Evolutionary conservation across 805 yeast species (phyloP), one percentile per base, ranked within the genome.

Genomic region (Teunomyces cretensis): DNA sequence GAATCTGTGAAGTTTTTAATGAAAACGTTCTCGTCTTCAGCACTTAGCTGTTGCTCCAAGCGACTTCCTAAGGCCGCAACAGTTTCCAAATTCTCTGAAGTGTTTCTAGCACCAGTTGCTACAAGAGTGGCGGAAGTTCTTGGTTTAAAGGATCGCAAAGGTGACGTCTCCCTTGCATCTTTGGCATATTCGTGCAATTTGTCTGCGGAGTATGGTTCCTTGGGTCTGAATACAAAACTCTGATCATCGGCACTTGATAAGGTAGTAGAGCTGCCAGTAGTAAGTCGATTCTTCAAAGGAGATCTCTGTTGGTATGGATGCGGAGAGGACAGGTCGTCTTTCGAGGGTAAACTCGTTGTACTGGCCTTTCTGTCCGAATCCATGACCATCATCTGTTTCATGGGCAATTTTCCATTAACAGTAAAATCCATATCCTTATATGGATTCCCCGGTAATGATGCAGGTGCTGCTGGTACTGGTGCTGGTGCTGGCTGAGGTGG

Each of bases 371-470:
- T 46, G 45, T 65, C 67, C n/a, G 57, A 62, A 30, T 53, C 61
- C 67, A 70, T 57, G 6, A 65, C 64, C 44, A 56, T 62, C 76
- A 72, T 71, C 6, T 73, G 74, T 46, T 72, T 72, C 57, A 60
- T 45, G 2, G 76, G 76, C 26, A 70, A 61, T 45, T 64, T 60
- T 1, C 76, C 76, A 54, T 69, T 68, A 6, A 72, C 60, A 6
- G 75, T 71, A 53, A 71, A 71, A 49, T 71, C 76, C 48, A 70
- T 53, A 38, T 58, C 63, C 33, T 63, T 61, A 49, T 71, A 70
- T 28, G 52, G 50, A 19, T 58, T 63, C 13, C 19, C 33, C 15
- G 33, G 19, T 26, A 26, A 9, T 9, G 38, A 45, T 11, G 33
- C 47, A n/a, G 44, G 45, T 24, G 44, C 42, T 9, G 41, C 28